phyloP scores from a whole-genome alignment of 2,329 filamentous ascomycete genomes.

The Massarina eburnea region DNA sequence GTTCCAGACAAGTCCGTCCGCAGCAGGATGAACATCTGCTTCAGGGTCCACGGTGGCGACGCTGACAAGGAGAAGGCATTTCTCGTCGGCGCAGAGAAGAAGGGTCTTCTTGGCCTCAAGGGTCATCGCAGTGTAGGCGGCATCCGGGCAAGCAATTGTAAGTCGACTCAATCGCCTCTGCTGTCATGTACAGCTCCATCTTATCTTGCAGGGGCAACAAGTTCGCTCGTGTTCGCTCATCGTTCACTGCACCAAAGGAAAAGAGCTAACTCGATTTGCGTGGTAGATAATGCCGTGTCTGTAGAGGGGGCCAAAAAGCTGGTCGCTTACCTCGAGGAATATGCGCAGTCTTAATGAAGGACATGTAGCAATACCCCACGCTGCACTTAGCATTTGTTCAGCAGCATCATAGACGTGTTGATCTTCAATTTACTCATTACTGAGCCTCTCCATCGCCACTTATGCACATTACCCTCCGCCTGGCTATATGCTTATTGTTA shows the following conservation, averaged over 20 bases:
- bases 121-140: slow-evolving; percentile 86
- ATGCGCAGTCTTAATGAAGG: slow-evolving; percentile 45
- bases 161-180: slow-evolving; percentile 23
- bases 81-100: slow-evolving; percentile 68
- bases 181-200: slow-evolving; percentile 5
- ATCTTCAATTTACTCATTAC: not conserved
- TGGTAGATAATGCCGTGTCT: slow-evolving; percentile 72
- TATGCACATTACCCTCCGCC: too few species aligned
- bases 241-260: slow-evolving; percentile 1
- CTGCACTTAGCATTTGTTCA: slow-evolving; percentile 9
- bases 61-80: slow-evolving; percentile 78
- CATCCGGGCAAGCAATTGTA: slow-evolving; percentile 78
- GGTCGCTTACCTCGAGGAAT: slow-evolving; percentile 64
- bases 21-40: slow-evolving; percentile 95
- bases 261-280: slow-evolving; percentile 20
- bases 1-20: slow-evolving; percentile 75
- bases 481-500: too few species aligned
- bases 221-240: too few species aligned
- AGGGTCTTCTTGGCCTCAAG: slow-evolving; percentile 77
- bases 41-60: slow-evolving; percentile 68
- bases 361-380: slow-evolving; percentile 19
- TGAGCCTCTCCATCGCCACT: not conserved
- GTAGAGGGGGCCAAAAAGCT: slow-evolving; percentile 68
- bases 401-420: not conserved
- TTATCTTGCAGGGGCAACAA: too few species aligned